A percentile compares a stretch with the other conserved stretches of the same genome.
These are phyloP conservation scores for Ogataea salicorniae DNA, from an alignment of 805 yeast species.

Conservation along the genomic window DNA sequence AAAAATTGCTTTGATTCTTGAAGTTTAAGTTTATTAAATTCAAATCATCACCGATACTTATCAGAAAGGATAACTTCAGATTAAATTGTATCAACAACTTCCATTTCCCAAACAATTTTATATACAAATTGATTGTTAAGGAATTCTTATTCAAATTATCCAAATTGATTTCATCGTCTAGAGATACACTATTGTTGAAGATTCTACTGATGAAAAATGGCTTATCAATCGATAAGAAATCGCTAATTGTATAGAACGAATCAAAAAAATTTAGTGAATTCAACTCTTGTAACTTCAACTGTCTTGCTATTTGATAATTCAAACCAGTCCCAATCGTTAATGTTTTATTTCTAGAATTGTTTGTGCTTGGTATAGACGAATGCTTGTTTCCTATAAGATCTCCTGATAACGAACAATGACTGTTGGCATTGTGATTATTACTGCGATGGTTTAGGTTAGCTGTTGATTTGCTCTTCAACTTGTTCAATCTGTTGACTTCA, in stretches of 20 bases:
- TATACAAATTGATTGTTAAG: constrained; percentile 21
- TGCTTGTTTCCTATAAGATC: constrained; percentile 8
- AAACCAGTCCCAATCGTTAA: constrained; percentile 3
- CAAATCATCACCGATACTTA: constrained; percentile 29
- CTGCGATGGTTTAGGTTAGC: background rate
- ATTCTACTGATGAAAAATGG: constrained; percentile 35
- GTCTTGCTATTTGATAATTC: constrained; percentile 23
- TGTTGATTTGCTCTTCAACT: constrained; percentile 11
- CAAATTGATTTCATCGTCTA: constrained; percentile 23
- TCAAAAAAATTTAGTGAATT: constrained; percentile 27
- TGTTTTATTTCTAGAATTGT: background rate
- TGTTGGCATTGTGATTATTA: background rate
- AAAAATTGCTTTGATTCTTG: constrained; percentile 18
- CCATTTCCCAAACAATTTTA: constrained; percentile 19
- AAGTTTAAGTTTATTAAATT: constrained; percentile 15
- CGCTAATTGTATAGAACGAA: constrained; percentile 33
- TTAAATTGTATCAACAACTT: constrained; percentile 19
- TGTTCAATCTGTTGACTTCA: background rate
- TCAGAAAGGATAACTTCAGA: constrained; percentile 26
- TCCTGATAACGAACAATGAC: constrained; percentile 2
- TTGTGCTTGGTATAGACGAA: constrained; percentile 2
- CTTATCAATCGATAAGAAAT: constrained; percentile 17
- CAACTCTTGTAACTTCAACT: constrained; percentile 24
- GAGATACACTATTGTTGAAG: constrained; percentile 20
- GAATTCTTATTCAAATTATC: constrained; percentile 15